Evolutionary conservation across 805 yeast species (phyloP).

Genomic region (Candida rishiriensis): DNA sequence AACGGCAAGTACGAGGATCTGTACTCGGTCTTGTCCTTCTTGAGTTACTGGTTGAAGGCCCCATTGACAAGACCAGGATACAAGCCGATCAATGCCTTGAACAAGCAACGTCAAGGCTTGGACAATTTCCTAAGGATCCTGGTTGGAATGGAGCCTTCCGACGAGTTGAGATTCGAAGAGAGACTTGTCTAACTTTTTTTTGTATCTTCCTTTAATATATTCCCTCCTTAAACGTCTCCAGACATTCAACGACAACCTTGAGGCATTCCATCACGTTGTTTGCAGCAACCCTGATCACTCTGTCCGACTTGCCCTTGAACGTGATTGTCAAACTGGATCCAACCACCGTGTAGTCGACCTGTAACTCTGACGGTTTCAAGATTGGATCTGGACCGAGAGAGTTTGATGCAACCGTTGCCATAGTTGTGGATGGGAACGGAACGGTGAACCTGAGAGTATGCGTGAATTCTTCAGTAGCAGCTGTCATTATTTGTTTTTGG

Average conservation of each 20-base stretch:
- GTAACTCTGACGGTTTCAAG: conserved; percentile 63
- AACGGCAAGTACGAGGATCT: conserved; percentile 49
- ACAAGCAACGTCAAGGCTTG: conserved; percentile 89
- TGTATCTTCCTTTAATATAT: no score
- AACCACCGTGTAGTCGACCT: conserved; percentile 38
- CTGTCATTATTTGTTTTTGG: background rate
- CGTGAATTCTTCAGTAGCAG: conserved; percentile 3
- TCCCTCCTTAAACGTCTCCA: conserved; percentile 58
- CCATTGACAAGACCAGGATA: conserved; percentile 90
- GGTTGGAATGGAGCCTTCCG: conserved; percentile 84
- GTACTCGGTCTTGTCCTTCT: conserved; percentile 81
- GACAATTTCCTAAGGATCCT: conserved; percentile 87
- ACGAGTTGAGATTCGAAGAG: conserved; percentile 93
- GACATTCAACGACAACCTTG: conserved; percentile 72
- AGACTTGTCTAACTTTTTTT: conserved; percentile 47
- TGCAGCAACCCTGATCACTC: conserved; percentile 79
- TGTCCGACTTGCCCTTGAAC: conserved; percentile 62
- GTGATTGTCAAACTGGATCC: conserved; percentile 36
- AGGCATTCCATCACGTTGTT: conserved; percentile 75
- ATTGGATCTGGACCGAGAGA: conserved; percentile 76
- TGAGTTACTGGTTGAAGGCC: conserved; percentile 95
- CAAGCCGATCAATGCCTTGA: conserved; percentile 87
- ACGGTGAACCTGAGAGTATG: conserved; percentile 10
- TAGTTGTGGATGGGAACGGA: conserved; percentile 57
- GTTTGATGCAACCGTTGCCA: conserved; percentile 60